These are phyloP conservation scores for Ceratocystis albifundus DNA, from an alignment of 2,329 filamentous ascomycete genomes.

Conservation along the genomic window DNA sequence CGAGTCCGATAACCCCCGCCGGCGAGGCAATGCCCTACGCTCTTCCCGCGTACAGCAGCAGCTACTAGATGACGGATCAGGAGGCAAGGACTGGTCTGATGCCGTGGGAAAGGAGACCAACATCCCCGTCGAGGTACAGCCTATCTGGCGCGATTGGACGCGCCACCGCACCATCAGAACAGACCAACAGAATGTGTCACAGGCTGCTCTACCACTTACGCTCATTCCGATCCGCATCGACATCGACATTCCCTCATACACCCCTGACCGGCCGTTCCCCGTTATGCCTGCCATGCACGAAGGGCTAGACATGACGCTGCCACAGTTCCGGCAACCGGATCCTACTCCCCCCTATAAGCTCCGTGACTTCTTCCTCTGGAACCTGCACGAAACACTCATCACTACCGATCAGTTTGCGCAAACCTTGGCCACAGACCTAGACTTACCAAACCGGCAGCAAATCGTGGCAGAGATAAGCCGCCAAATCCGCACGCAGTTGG, in stretches of 20 bases:
- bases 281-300: slow-evolving; percentile 39
- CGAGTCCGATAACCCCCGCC: slow-evolving; percentile 62
- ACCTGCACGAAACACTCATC: slow-evolving; percentile 83
- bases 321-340: slow-evolving; percentile 70
- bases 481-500: slow-evolving; percentile 87
- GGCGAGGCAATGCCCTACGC: slow-evolving; percentile 71
- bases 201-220: slow-evolving; percentile 70
- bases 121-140: slow-evolving; percentile 70
- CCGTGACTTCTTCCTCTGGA: slow-evolving; percentile 96
- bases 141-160: slow-evolving; percentile 95
- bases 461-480: slow-evolving; percentile 75
- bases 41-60: slow-evolving; percentile 51
- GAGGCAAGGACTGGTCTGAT: slow-evolving; percentile 53
- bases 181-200: slow-evolving; percentile 50
- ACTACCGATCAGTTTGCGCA: slow-evolving; percentile 96
- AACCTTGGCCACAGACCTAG: slow-evolving; percentile 79
- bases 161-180: slow-evolving; percentile 49
- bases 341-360: slow-evolving; percentile 73
- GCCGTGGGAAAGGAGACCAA: slow-evolving; percentile 74
- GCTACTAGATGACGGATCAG: slow-evolving; percentile 51
- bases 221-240: slow-evolving; percentile 95
- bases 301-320: slow-evolving; percentile 57
- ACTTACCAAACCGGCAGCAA: slow-evolving; percentile 62
- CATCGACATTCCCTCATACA: slow-evolving; percentile 72
- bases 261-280: slow-evolving; percentile 53